These are phyloP conservation scores for Cryomyces minteri DNA, from an alignment of 495 filamentous ascomycete genomes.

Conservation along the genomic window DNA sequence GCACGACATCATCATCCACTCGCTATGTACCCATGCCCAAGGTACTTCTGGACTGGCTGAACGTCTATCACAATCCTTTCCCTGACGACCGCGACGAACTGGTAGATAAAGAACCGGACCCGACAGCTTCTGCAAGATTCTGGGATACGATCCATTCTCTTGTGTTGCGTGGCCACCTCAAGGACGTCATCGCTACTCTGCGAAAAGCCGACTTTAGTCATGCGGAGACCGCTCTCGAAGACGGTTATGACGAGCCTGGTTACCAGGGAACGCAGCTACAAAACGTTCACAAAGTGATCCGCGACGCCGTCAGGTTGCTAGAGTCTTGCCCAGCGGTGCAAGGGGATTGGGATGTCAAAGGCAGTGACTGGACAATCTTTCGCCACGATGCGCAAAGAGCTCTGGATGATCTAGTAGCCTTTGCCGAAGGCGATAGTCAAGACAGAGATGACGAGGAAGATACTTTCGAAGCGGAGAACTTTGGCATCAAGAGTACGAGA, in stretches of 20 bases:
- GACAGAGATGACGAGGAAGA: constrained; percentile 17
- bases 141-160: constrained; percentile 59
- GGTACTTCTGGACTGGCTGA: constrained; percentile 62
- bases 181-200: constrained; percentile 41
- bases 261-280: constrained; percentile 54
- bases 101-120: constrained; percentile 41
- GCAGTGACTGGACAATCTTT: constrained; percentile 60
- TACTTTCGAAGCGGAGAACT: constrained; percentile 30
- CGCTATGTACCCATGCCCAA: constrained; percentile 38
- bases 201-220: constrained; percentile 55
- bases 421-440: constrained; percentile 51
- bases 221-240: constrained; percentile 38
- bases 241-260: constrained; percentile 37
- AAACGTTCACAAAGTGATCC: constrained; percentile 50
- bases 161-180: constrained; percentile 52
- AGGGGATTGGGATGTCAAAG: constrained; percentile 58
- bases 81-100: constrained; percentile 39
- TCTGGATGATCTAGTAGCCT: constrained; percentile 45
- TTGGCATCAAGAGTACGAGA: constrained; percentile 26
- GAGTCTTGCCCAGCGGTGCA: constrained; percentile 48
- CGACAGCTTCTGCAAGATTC: constrained; percentile 51
- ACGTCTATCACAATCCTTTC: constrained; percentile 45
- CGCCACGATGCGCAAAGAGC: constrained; percentile 48
- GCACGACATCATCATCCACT: constrained; percentile 3
- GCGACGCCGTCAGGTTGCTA: constrained; percentile 43